Conservation (phyloP, 2,329 filamentous ascomycete genomes). For the Sarocladium oryzae region DNA sequence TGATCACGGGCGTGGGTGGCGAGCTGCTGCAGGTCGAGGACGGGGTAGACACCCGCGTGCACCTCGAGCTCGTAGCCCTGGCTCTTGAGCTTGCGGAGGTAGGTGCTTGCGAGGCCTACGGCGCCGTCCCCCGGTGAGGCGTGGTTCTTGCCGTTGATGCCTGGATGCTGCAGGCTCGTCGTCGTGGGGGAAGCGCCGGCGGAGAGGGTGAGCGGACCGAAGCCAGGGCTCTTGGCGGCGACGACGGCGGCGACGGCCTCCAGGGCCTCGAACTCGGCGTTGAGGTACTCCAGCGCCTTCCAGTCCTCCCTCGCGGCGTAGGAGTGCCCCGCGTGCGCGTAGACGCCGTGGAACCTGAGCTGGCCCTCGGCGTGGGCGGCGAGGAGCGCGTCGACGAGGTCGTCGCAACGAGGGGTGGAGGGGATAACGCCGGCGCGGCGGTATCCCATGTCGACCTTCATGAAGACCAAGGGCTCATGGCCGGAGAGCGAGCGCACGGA, state of each 20-base stretch:
- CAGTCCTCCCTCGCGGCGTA: conserved; percentile 52
- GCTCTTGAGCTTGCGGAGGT: conserved; percentile 31
- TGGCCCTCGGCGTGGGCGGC: conserved; percentile 26
- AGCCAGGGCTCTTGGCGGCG: conserved; percentile 22
- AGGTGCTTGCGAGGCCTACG: conserved; percentile 25
- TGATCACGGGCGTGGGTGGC: conserved; percentile 53
- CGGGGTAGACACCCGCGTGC: conserved; percentile 68
- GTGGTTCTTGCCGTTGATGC: conserved; percentile 17
- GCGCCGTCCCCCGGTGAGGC: too few relatives aligned
- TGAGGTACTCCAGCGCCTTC: conserved; percentile 51
- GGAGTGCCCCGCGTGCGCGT: conserved; percentile 66
- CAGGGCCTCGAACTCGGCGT: conserved; percentile 52
- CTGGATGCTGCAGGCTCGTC: conserved; percentile 54
- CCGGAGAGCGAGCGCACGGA: conserved; percentile 30
- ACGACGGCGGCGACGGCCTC: conserved; percentile 36
- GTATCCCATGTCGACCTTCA: conserved; percentile 69
- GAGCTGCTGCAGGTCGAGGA: conserved; percentile 70
- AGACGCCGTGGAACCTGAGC: conserved; percentile 53
- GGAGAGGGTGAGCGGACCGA: conserved; percentile 48
- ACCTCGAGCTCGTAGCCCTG: conserved; percentile 50
- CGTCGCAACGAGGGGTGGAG: conserved; percentile 34
- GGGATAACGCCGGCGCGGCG: conserved; percentile 60
- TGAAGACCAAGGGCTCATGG: conserved; percentile 47
- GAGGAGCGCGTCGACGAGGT: conserved; percentile 39
- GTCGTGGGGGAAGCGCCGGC: conserved; percentile 72